Evolutionary conservation across 441 rosid species (phyloP).

Genomic region (Aquilaria agallochum): DNA sequence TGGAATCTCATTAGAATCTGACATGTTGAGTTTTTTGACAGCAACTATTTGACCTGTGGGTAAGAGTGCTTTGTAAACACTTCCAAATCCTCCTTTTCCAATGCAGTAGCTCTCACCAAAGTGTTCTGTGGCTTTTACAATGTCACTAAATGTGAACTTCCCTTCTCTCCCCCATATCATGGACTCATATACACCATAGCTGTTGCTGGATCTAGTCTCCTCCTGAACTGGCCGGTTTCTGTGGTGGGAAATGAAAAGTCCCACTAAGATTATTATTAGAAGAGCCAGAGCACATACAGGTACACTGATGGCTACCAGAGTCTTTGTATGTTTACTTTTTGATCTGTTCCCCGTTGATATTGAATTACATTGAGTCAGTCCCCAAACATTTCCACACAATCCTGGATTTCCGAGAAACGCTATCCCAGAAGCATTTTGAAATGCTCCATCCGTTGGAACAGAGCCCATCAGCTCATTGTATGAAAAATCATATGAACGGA

Average conservation of each 20-base stretch:
- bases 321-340: constrained; percentile 15
- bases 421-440: constrained; percentile 34
- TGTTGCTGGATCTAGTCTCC: constrained; percentile 18
- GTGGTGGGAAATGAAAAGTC: constrained; percentile 10
- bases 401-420: constrained; percentile 46
- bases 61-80: constrained; percentile 50
- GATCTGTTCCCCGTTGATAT: constrained; percentile 18
- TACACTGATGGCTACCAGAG: constrained; percentile 37
- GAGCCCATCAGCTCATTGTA: constrained; percentile 47
- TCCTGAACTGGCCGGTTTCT: constrained; percentile 25
- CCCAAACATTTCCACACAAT: constrained; percentile 56
- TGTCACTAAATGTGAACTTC: constrained; percentile 51
- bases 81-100: constrained; percentile 71
- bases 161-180: constrained; percentile 58
- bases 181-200: constrained; percentile 21
- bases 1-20: constrained; percentile 37
- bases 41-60: constrained; percentile 49
- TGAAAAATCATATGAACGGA: constrained; percentile 49
- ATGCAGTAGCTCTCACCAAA: constrained; percentile 52
- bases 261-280: constrained; percentile 15
- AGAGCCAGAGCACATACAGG: constrained; percentile 30
- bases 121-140: constrained; percentile 49
- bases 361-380: constrained; percentile 34
- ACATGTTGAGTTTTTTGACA: constrained; percentile 44
- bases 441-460: constrained; percentile 35